A percentile compares a stretch with the other conserved stretches of the same genome.
phyloP scores from a whole-genome alignment of 495 filamentous ascomycete species.

The Sordaria brevicollis region DNA sequence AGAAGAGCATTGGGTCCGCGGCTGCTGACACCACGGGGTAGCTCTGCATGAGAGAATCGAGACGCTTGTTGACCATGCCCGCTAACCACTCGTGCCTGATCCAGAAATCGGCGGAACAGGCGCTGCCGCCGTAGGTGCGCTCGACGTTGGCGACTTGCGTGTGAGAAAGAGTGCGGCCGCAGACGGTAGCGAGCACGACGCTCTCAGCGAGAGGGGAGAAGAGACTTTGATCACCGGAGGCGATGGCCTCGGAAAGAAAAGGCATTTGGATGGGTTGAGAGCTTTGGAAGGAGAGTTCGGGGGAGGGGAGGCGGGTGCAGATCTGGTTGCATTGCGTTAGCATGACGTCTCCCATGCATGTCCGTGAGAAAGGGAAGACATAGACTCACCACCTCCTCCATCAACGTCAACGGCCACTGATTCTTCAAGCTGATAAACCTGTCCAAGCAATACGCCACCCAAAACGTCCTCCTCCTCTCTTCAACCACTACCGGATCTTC shows the following conservation, averaged over 20 bases:
- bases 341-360: not conserved
- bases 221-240: constrained; percentile 17
- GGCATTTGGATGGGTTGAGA: constrained; percentile 31
- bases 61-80: constrained; percentile 25
- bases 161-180: constrained; percentile 37
- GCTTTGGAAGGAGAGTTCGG: constrained; percentile 42
- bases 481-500: constrained; percentile 28
- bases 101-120: constrained; percentile 31
- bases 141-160: constrained; percentile 25
- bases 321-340: constrained; percentile 15
- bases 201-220: constrained; percentile 38
- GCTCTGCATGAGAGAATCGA: constrained; percentile 23
- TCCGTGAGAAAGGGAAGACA: too few relatives aligned
- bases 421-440: constrained; percentile 39
- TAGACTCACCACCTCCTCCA: constrained; percentile 37
- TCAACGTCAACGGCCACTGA: constrained; percentile 36
- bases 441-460: constrained; percentile 47
- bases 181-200: constrained; percentile 37
- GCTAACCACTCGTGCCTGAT: constrained; percentile 40
- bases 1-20: constrained; percentile 37
- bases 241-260: constrained; percentile 36
- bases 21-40: constrained; percentile 25
- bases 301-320: constrained; percentile 36
- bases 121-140: constrained; percentile 3
- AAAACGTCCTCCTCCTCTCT: constrained; percentile 43